Evolutionary conservation across 352 stramenopile genomes (phyloP), one percentile per base, ranked within the genome.

Genomic region (Globisporangium cederbergense): DNA sequence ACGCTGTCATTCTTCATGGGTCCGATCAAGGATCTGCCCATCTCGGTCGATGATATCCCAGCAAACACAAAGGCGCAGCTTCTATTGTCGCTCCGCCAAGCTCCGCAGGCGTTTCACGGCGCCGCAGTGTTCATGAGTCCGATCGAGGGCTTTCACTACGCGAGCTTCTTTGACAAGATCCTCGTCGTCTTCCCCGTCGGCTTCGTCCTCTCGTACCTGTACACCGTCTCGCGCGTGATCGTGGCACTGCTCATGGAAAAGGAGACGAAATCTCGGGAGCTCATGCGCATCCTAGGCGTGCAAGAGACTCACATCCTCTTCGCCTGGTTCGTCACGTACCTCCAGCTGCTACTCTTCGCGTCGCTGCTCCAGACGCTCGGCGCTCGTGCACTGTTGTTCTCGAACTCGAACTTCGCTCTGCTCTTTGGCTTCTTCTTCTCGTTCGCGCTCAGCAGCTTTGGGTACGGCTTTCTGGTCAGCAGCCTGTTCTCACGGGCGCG

Each of bases 121-220:
- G 76, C 68, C 2, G 65, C 42, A 8, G 70, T 85, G 14, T 87
- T 80, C 30, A 65, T 77, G 60, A 80, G 64, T 51, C 86, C 86
- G 11, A 84, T 77, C 20, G 65, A 77, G 9, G 64, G 65, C 7
- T 94, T 87, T 57, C 73, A 74, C 11, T 86, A 82, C 50, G 74
- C 80, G 3, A 72, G 71, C 38, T 97, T 97, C 66, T 97, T 92
- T 65, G 73, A 76, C 63, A 87, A 92, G 57, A 77, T 96, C 6
- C 62, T 66, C 2, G 64, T 86, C 38, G 77, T 96, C 9, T 95
- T 97, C 42, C 74, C 88, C 0, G 78, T 98, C 14, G 90, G 95
- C 36, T 98, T 98, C 57, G 80, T 98, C 34, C 62, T 98, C 25
- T 93, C 92, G 20, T 98, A 97, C 54, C 56, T 98, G 14, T 98